Conservation (phyloP, 805 yeast species). For the Yarrowia porcina region DNA sequence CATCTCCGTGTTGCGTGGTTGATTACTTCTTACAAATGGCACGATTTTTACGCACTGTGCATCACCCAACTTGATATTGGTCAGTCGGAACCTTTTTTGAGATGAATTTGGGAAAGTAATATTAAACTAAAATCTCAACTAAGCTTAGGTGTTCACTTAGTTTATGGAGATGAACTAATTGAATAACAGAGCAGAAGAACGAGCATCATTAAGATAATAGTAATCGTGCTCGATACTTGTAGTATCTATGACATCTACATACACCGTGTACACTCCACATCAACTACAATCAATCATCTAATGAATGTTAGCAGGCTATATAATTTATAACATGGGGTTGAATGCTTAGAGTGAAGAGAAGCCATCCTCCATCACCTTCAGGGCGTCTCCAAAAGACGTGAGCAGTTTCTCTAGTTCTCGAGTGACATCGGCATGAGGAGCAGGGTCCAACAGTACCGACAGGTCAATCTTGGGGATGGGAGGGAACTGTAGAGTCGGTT, state of each 20-base stretch:
- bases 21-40: conserved; percentile 7
- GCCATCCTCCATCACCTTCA: conserved; percentile 28
- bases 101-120: no score
- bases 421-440: conserved; percentile 38
- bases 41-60: not conserved
- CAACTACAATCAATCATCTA: not conserved
- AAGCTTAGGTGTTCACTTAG: not conserved
- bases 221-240: no score
- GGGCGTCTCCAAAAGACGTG: conserved; percentile 34
- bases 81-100: not conserved
- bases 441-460: conserved; percentile 40
- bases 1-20: not conserved
- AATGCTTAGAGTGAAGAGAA: conserved; percentile 1
- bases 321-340: conserved; percentile 7
- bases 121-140: not conserved
- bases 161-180: no score
- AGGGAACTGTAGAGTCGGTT: conserved; percentile 24
- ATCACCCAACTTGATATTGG: not conserved
- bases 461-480: conserved; percentile 39
- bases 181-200: no score
- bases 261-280: not conserved
- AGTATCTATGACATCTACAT: no score
- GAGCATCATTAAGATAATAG: no score
- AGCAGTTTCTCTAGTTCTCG: conserved; percentile 38
- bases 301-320: conserved; percentile 17